Base-by-base conservation (phyloP, 768 basidiomycete genomes). In the Rhodocollybia butyracea region DNA sequence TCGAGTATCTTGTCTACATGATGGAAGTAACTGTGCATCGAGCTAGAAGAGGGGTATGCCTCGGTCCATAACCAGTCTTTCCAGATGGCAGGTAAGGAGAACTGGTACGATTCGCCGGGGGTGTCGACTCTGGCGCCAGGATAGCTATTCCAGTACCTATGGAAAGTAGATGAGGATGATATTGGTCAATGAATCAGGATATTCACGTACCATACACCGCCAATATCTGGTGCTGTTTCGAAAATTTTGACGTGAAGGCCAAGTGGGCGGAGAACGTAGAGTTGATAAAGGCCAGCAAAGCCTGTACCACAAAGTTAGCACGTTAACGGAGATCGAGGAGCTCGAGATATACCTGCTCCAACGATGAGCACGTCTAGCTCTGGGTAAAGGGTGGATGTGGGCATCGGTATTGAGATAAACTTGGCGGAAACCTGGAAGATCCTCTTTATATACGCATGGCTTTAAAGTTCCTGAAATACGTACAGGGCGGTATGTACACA, bases 161-260 rank as follows among this genome's bases (percentile, higher is more conserved):
- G n/a, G 43, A 45, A 27, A n/a, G 34, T n/a, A n/a, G n/a, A n/a
- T n/a, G n/a, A n/a, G n/a, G n/a, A n/a, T n/a, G n/a, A n/a, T n/a
- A n/a, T n/a, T n/a, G n/a, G n/a, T n/a, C n/a, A n/a, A n/a, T n/a
- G n/a, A n/a, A n/a, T n/a, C n/a, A n/a, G n/a, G n/a, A n/a, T n/a
- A 24, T 60, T 60, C 59, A 56, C 58, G 43, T 62, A 46, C 61
- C 61, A 62, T 11, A 51, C 46, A 3, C 61, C 61, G 3, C 61
- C 61, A 21, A 62, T 31, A 40, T 58, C 56, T 11, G 46, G 24
- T 2, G 56, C 59, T 1, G 61, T 59, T 38, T 60, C 61, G 54
- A 58, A 55, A 10, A 60, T 40, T 34, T 58, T 57, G 57, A 60
- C 54, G 19, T 31, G 38, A 27, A 57, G 51, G 13, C 59, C 59